Base-by-base conservation (phyloP, 176 grass and related monocot genomes). In the Alloteropsis semialata region DNA sequence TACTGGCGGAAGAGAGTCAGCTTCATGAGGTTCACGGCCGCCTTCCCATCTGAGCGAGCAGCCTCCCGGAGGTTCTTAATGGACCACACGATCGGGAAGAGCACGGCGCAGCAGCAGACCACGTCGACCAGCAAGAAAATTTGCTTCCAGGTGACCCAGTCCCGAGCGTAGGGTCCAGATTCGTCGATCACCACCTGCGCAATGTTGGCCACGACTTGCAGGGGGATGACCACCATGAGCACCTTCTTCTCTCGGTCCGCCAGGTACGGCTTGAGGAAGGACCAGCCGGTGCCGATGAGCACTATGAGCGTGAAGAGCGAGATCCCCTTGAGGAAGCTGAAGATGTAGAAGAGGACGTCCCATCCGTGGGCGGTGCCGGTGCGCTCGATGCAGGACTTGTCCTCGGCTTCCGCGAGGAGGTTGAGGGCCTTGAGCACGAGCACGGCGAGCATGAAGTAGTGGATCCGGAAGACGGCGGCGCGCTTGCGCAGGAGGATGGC, bases 301-400 rank as follows among this genome's bases (percentile, higher is more conserved):
- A 98, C 92, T 42, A 98, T 98, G 75, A 98, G 92, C 46, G 92
- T 98, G 79, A 98, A 98, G 17, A 98, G 87, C 53, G 96, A 98
- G 75, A 98, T 91, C 74, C 96, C 96, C 82, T 93, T 98, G 66
- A 95, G 88, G 85, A 98, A 98, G 82, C 92, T 95, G 59, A 98
- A 98, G 81, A 98, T 95, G 84, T 95, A 98, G 71, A 98, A 97
- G 57, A 97, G 90, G 8, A 97, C 95, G 41, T 97, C 95, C 95
- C 95, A 97, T 38, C 95, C 95, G 73, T 97, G 95, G 8, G 95
- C 95, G 0, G 86, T 94, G 72, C 95, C 95, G 15, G 95, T 97
- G 81, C 90, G 92, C 76, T 92, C 95, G 83, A 97, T 92, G 90
- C 62, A 93, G 5, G 95, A 94, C 78, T 97, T 97, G 85, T 94